phyloP scores from a whole-genome alignment of 2,329 filamentous ascomycete species.

The Blastomyces percursus region DNA sequence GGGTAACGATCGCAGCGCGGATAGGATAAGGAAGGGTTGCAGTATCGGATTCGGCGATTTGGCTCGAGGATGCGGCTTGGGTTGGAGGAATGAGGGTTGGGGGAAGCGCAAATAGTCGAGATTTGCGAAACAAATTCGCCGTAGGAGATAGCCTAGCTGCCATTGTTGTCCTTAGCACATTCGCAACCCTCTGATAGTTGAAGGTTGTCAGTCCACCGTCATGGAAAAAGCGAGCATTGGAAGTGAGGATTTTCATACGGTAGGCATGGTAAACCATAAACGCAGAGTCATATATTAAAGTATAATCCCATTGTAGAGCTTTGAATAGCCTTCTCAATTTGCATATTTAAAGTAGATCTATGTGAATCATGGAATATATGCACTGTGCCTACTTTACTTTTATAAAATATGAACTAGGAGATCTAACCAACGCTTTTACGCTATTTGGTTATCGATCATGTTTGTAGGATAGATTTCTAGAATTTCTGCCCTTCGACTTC shows the following conservation, averaged over 20 bases:
- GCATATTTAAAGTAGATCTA: background rate
- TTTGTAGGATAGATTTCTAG: too few relatives aligned
- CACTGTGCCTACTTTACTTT: too few relatives aligned
- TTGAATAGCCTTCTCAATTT: background rate
- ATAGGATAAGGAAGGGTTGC: constrained; percentile 71
- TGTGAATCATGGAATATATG: background rate
- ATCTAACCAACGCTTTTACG: too few relatives aligned
- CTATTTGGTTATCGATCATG: too few relatives aligned
- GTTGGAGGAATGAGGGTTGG: constrained; percentile 56
- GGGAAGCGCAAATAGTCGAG: constrained; percentile 81
- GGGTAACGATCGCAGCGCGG: constrained; percentile 70
- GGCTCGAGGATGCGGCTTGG: constrained; percentile 39
- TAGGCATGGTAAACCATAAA: background rate
- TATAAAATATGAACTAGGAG: too few relatives aligned
- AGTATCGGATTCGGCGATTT: constrained; percentile 48
- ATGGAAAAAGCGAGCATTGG: background rate
- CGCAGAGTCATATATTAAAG: background rate
- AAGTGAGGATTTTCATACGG: constrained; percentile 7
- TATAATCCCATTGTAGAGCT: background rate
- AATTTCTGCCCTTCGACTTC: too few relatives aligned
- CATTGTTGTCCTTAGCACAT: constrained; percentile 9
- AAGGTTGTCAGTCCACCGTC: background rate
- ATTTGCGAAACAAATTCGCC: constrained; percentile 65
- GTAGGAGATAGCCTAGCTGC: constrained; percentile 45
- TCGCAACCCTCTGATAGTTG: constrained; percentile 1